phyloP scores from a whole-genome alignment of 208 protist species.

The Herpetomonas samuelpessoai region DNA sequence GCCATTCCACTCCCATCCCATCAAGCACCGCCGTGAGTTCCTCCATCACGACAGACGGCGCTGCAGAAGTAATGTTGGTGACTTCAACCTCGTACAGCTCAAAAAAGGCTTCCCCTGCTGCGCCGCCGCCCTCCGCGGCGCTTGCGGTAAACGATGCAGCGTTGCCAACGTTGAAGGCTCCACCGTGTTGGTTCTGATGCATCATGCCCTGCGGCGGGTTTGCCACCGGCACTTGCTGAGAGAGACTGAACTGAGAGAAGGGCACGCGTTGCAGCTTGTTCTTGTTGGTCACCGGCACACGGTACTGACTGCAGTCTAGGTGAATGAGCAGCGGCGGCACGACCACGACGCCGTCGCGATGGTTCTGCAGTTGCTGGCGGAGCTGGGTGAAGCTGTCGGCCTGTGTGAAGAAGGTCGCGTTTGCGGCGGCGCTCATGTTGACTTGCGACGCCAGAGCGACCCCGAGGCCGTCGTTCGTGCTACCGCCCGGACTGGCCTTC shows the following conservation, averaged over 20 bases:
- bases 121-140: too few species aligned
- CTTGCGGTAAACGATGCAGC: not conserved
- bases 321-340: constrained; percentile 44
- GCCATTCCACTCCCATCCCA: constrained; percentile 52
- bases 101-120: constrained; percentile 15
- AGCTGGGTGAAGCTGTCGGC: constrained; percentile 7
- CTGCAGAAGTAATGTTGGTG: constrained; percentile 30
- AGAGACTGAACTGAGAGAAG: constrained; percentile 8
- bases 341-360: not conserved
- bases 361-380: not conserved
- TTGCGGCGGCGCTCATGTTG: not conserved
- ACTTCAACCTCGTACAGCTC: constrained; percentile 66
- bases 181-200: too few species aligned
- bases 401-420: not conserved
- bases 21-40: constrained; percentile 44
- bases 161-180: too few species aligned
- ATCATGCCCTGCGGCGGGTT: not conserved
- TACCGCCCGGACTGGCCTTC: not conserved
- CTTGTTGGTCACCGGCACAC: constrained; percentile 18
- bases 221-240: not conserved
- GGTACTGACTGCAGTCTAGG: constrained; percentile 53
- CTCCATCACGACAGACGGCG: constrained; percentile 26
- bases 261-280: constrained; percentile 12
- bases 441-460: not conserved
- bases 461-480: not conserved